Base-by-base conservation (phyloP, 1,284 basidiomycete species). In the Coniophora puteana region DNA sequence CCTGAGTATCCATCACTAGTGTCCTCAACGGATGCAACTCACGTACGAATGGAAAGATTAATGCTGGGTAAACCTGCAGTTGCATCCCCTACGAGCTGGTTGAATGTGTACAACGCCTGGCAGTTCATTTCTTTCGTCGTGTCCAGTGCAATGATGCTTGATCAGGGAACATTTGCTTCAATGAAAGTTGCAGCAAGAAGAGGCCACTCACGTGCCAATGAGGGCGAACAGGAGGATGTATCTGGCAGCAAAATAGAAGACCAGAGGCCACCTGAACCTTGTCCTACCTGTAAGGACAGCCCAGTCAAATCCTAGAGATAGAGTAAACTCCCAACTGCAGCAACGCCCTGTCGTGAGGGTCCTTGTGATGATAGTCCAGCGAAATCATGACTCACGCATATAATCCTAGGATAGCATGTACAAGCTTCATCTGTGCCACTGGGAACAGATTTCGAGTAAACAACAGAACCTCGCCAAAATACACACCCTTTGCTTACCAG, bases 241-340 rank as follows among this genome's bases (percentile, higher is more conserved):
- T 8, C 29, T n/a, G 29, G n/a, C 29, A 31, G 29, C 29, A 31
- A 31, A 31, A 31, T 31, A 31, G 29, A 31, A 31, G 20, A 31
- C 20, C 41, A 65, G 41, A 5, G 62, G 59, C 59, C 62, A 61
- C 20, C 61, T 55, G 38, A 61, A 61, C 28, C 48, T 51, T 24
- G 39, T 63, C 40, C 49, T 61, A 4, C 59, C 58, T 3, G 45
- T 59, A 28, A 61, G 27, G 20, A 65, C 35, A 1, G 47, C 48
- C 58, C 56, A 60, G 26, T 60, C 58, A 26, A 60, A 60, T 36
- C 57, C 47, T 11, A 61, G 46, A 14, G 58, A 52, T 38, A 60
- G 44, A 4, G 59, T n/a, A 14, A 64, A 30, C 36, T 64, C 58
- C 58, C 58, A 60, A 21, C 62, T 60, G n/a, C 31, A 24, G n/a